Base-by-base conservation (phyloP, 345 rosid genomes). In the Hibiscus mutabilis region DNA sequence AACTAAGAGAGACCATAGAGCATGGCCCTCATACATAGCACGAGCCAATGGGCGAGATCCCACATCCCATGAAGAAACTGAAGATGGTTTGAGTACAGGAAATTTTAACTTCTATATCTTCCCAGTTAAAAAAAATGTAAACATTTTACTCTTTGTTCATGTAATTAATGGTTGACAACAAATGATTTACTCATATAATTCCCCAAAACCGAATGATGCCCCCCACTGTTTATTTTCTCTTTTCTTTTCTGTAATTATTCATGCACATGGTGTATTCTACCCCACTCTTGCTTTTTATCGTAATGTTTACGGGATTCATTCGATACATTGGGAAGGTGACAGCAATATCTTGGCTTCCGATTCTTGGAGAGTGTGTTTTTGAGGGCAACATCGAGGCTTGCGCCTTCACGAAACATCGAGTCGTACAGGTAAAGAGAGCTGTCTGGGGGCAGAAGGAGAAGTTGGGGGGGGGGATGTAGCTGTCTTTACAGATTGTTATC, bases 381-480 rank as follows among this genome's bases (percentile, higher is more conserved):
- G 60, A 95, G 75, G 53, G 97, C 96, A 63, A 74, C 83, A 78
- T 89, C 96, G 7, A 89, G 90, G 73, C 87, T 81, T 15, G 77
- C 73, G 11, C 93, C 93, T 79, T 88, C 97, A 64, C 77, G 87
- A 74, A 92, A 86, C 70, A 92, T 64, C 2, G 66, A 78, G 60
- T 95, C 92, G 19, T 95, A 87, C 84, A 27, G 87, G 96, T 69
- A 88, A 84, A 74, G 92, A 89, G 67, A 92, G 86, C 57, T 84
- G 90, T 76, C 89, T 86, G 58, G 80, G 89, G 46, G 73, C 82
- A 73, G 60, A 56, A 21, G 84, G 82, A 77, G 99, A 92, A 63
- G 68, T 73, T 53, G 97, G 97, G 3, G 97, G 97, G 3, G 93
- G 94, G 8, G 99, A 88, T 52, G 77, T 5, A 74, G 80, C 76